A percentile compares a stretch with the other conserved stretches of the same genome.
These are phyloP conservation scores for Calvatia gigantea DNA, from an alignment of 768 basidiomycete genomes.

Conservation along the genomic window DNA sequence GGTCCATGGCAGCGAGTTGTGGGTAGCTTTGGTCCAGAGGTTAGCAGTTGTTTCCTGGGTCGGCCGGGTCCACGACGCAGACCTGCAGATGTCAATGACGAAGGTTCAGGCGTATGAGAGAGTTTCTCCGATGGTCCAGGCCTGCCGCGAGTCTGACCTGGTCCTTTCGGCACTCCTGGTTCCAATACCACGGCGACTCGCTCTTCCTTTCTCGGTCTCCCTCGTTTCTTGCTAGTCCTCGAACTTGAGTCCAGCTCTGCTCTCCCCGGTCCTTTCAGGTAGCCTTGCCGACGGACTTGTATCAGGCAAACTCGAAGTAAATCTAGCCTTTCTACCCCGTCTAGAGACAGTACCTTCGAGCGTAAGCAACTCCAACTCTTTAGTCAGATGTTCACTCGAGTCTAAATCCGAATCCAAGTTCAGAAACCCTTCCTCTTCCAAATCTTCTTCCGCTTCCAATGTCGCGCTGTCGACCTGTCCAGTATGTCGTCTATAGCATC, in stretches of 20 bases:
- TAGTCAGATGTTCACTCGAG: background rate
- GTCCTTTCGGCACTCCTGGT: no score
- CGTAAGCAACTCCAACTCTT: background rate
- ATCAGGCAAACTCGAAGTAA: background rate
- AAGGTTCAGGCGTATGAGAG: no score
- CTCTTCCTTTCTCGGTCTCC: background rate
- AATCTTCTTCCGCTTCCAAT: slow-evolving; percentile 25
- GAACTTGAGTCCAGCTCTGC: no score
- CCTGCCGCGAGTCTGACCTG: no score
- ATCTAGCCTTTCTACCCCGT: background rate
- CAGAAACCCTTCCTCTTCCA: slow-evolving; percentile 14
- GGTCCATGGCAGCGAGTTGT: no score
- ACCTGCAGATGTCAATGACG: no score
- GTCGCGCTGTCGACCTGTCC: slow-evolving; percentile 28
- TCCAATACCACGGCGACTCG: background rate
- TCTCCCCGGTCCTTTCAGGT: no score
- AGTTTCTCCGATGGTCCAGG: no score
- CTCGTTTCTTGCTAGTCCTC: background rate
- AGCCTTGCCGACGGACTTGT: no score
- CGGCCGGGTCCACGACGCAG: no score
- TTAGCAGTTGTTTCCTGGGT: no score
- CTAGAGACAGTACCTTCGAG: background rate
- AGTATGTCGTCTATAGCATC: slow-evolving; percentile 49
- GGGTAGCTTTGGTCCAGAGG: no score
- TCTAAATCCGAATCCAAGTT: slow-evolving; percentile 13